Evolutionary conservation across 371 early-diverging fungal genomes (phyloP).

Genomic region (Sporodiniella umbellata): DNA sequence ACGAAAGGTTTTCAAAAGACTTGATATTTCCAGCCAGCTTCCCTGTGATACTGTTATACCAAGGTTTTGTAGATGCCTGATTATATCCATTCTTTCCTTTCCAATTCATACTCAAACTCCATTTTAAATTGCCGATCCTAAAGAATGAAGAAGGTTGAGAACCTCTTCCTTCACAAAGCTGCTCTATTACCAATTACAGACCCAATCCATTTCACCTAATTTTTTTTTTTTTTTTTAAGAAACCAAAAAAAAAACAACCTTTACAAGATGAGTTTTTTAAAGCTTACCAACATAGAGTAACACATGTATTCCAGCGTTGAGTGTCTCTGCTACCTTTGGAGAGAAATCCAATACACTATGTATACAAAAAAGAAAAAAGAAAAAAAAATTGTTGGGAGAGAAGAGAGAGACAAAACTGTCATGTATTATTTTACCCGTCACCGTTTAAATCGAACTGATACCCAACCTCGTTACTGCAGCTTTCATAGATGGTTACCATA

Average conservation of each 20-base stretch:
- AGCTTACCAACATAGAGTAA: conserved; percentile 91
- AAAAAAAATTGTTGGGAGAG: too few species aligned
- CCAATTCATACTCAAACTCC: conserved; percentile 84
- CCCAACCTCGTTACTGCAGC: conserved; percentile 83
- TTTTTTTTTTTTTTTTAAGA: too few species aligned
- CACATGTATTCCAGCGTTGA: conserved; percentile 77
- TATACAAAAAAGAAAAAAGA: too few species aligned
- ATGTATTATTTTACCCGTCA: conserved; percentile 79
- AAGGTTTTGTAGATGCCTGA: conserved; percentile 56
- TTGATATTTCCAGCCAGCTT: conserved; percentile 77
- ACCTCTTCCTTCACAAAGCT: too few species aligned
- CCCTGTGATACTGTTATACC: conserved; percentile 44
- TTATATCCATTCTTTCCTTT: conserved; percentile 65
- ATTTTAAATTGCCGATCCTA: conserved; percentile 95
- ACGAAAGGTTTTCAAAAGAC: conserved; percentile 67
- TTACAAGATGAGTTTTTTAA: too few species aligned
- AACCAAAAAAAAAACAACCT: conserved; percentile 78
- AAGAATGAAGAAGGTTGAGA: too few species aligned
- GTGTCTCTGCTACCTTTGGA: too few species aligned
- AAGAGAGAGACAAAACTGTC: too few species aligned
- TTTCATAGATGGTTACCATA: conserved; percentile 59
- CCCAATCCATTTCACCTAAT: too few species aligned
- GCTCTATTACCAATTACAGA: too few species aligned
- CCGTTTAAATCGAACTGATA: conserved; percentile 77
- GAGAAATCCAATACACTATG: too few species aligned